Percentiles rank a stretch among this genome's conserved stretches.
These are phyloP conservation scores for Athelia sp. DNA, from an alignment of 1,284 basidiomycete genomes.

Conservation along the genomic window DNA sequence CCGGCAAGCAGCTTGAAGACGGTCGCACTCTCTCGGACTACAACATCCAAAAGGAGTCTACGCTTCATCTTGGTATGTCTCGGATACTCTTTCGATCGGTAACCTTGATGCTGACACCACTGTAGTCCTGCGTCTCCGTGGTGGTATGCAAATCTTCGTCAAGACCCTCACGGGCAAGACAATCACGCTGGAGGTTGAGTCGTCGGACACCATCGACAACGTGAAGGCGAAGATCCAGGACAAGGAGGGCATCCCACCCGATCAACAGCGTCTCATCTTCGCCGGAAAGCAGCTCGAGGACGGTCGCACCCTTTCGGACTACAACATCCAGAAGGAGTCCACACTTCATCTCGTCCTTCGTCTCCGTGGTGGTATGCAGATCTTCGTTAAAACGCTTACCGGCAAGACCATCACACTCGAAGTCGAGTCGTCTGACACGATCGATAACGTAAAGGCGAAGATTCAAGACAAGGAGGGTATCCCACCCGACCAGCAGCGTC, in stretches of 20 bases:
- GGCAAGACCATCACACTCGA: constrained; percentile 81
- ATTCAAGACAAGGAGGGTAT: constrained; percentile 78
- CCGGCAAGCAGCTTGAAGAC: constrained; percentile 82
- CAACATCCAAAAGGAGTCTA: constrained; percentile 73
- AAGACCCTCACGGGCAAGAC: constrained; percentile 81
- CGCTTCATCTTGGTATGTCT: constrained; percentile 51
- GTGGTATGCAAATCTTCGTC: constrained; percentile 72
- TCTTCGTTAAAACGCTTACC: constrained; percentile 69
- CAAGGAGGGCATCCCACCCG: constrained; percentile 82
- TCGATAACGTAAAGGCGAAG: constrained; percentile 70
- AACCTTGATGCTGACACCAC: constrained; percentile 30
- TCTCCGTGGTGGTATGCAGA: constrained; percentile 56
- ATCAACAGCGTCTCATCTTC: constrained; percentile 81
- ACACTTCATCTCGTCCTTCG: constrained; percentile 54
- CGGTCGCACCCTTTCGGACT: constrained; percentile 71
- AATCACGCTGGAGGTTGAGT: constrained; percentile 86
- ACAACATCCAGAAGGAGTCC: constrained; percentile 75
- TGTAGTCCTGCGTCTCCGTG: constrained; percentile 58
- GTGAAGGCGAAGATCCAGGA: constrained; percentile 85
- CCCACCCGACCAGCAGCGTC: constrained; percentile 68
- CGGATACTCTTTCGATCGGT: constrained; percentile 17
- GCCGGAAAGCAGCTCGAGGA: constrained; percentile 81
- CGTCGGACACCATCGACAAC: constrained; percentile 87
- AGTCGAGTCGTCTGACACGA: constrained; percentile 73
- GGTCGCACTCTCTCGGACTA: constrained; percentile 82